phyloP scores from a whole-genome alignment of 768 basidiomycete genomes.

The Macrocybe gigantea region DNA sequence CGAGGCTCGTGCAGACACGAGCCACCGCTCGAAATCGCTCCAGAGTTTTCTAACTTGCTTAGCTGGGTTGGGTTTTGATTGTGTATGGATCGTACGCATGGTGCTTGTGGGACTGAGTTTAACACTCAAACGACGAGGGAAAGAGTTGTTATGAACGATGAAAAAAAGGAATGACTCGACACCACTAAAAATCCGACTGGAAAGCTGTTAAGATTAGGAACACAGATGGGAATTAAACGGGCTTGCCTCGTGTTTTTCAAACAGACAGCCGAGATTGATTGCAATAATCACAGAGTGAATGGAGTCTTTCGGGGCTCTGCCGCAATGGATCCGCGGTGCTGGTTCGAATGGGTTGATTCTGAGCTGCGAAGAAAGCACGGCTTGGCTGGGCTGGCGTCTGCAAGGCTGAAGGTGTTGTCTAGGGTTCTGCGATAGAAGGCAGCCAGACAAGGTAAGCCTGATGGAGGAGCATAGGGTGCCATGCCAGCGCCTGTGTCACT shows the following conservation, averaged over 20 bases:
- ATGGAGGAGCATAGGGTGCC: slow-evolving; percentile 9
- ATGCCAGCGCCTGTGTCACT: slow-evolving; percentile 13
- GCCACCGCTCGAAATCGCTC: slow-evolving; percentile 28
- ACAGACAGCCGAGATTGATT: slow-evolving; percentile 27
- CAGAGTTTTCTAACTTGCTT: slow-evolving; percentile 27
- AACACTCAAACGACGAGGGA: slow-evolving; percentile 1
- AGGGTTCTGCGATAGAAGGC: slow-evolving; percentile 16
- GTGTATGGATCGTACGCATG: slow-evolving; percentile 13
- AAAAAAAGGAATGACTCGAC: slow-evolving; percentile 24
- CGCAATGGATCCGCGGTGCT: slow-evolving; percentile 22
- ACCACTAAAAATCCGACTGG: slow-evolving; percentile 23
- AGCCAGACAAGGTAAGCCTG: slow-evolving; percentile 10
- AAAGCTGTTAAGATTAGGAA: slow-evolving; percentile 22
- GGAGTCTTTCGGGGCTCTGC: slow-evolving; percentile 24
- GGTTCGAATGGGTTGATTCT: slow-evolving; percentile 6
- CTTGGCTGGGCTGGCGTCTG: background rate
- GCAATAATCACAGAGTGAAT: slow-evolving; percentile 17
- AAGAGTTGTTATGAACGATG: slow-evolving; percentile 12
- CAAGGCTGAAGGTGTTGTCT: slow-evolving; percentile 11
- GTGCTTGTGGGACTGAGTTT: slow-evolving; percentile 6
- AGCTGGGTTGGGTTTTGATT: slow-evolving; percentile 12
- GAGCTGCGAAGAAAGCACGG: slow-evolving; percentile 8
- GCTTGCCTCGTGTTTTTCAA: slow-evolving; percentile 32
- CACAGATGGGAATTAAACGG: slow-evolving; percentile 29
- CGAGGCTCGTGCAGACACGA: slow-evolving; percentile 16